Evolutionary conservation across 73 alveolate species (phyloP).

Genomic region (Paramecium tetraurelia): DNA sequence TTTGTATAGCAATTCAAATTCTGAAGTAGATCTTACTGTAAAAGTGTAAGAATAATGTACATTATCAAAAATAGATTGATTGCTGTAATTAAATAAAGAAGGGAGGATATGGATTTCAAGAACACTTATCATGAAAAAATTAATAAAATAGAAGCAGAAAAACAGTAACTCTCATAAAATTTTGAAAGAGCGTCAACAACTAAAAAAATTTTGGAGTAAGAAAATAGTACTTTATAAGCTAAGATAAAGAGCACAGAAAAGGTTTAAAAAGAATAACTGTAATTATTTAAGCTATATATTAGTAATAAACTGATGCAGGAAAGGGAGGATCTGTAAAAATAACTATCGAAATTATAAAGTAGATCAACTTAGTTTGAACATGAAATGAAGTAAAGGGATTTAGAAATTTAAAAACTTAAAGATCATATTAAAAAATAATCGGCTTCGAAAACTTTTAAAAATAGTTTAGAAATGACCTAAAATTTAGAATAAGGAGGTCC

Average conservation of each 20-base stretch:
- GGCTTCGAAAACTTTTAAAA: not conserved
- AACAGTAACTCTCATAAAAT: not conserved
- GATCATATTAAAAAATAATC: not conserved
- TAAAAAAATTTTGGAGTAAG: not conserved
- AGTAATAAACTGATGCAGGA: conserved; percentile 11
- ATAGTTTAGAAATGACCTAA: not conserved
- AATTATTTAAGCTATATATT: not conserved
- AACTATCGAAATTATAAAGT: not conserved
- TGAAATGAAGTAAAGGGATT: conserved; percentile 18
- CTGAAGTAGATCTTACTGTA: not conserved
- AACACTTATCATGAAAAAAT: not conserved
- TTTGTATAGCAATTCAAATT: conserved; percentile 1
- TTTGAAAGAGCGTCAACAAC: not conserved
- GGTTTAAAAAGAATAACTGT: not conserved
- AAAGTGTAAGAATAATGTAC: not conserved
- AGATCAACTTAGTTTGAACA: conserved; percentile 13
- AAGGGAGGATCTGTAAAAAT: conserved; percentile 8
- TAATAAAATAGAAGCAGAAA: not conserved
- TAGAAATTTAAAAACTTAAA: conserved; percentile 11
- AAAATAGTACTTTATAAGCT: not conserved
- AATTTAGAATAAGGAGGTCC: not conserved
- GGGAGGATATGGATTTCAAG: not conserved
- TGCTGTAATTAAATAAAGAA: not conserved
- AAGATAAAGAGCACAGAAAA: conserved; percentile 9
- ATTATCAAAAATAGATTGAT: not conserved